Evolutionary conservation across 192 early-diverging fungal genomes (phyloP).

Genomic region (Rhizophagus clarus): DNA sequence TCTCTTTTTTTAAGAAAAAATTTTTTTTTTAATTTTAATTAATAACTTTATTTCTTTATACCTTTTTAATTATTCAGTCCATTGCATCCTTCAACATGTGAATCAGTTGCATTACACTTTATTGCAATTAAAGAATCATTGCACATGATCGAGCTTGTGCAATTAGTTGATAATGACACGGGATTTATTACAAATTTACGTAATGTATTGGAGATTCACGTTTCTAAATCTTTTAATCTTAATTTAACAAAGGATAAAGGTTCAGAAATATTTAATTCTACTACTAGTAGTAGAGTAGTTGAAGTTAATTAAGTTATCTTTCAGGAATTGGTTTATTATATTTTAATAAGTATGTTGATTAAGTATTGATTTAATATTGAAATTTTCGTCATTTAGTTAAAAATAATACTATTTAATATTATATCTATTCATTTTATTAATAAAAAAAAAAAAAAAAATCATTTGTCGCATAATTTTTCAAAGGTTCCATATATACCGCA

Average conservation of each 20-base stretch:
- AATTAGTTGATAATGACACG: conserved; percentile 61
- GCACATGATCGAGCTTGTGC: conserved; percentile 59
- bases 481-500: too few relatives aligned
- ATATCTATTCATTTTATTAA: too few relatives aligned
- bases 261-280: background rate
- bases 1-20: too few relatives aligned
- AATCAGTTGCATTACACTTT: conserved; percentile 57
- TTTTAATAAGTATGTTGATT: background rate
- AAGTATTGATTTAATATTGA: too few relatives aligned
- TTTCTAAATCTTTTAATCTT: background rate
- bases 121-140: conserved; percentile 60
- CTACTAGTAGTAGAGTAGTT: background rate
- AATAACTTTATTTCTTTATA: background rate
- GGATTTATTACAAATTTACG: conserved; percentile 62
- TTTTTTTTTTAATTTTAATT: background rate
- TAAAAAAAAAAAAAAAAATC: too few relatives aligned
- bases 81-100: conserved; percentile 56
- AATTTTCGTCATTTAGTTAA: too few relatives aligned
- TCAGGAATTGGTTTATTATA: background rate
- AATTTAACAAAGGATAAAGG: background rate
- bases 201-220: conserved; percentile 37
- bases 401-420: too few relatives aligned
- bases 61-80: conserved; percentile 39
- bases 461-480: too few relatives aligned
- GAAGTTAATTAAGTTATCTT: background rate